Evolutionary conservation across 2,329 filamentous ascomycete species (phyloP), one percentile per base, ranked within the genome.

Genomic region (Scleromitrula shiraiana): DNA sequence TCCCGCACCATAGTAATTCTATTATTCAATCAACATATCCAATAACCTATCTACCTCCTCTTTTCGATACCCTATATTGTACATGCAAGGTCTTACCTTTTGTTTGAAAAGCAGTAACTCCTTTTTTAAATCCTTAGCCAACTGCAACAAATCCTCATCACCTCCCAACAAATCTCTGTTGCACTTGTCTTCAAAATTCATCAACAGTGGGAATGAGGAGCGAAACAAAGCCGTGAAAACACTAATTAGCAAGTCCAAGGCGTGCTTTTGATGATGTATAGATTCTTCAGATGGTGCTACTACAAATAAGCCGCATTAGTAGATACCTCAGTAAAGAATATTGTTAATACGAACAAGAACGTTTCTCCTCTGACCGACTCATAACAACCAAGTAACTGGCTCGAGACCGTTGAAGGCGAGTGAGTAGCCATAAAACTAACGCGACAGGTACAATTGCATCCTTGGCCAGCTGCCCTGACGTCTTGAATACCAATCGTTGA

Each of bases 401-500:
- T 14, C 52, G 50, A 15, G 57, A 46, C 42, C 53, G 53, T 3
- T 58, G 38, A 7, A 58, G 50, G 5, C 58, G 46, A 10, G 57
- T 37, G 2, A 61, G 48, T 24, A 59, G 54, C 55, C 56, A 61
- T 15, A 61, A 32, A 1, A 58, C 56, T 6, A 61, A 38, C 15
- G 56, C 55, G 2, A 61, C 56, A 4, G 58, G 59, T n/a, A 59
- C 56, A 20, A 56, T 33, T 19, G 58, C 57, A 5, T 56, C 54
- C 29, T 54, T 44, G 3, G 46, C 51, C 15, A 61, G 26, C 23
- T 50, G 55, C 2, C 59, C 58, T 2, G 58, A 52, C 4, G 53
- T 53, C 24, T 52, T 53, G 37, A 61, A 61, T 2, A 61, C 53
- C n/a, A 60, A 44, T 14, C 49, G 47, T 24, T 60, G 58, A 1